Base-by-base conservation (phyloP, 108 stramenopile species). In the Fragilariopsis cylindrus region DNA sequence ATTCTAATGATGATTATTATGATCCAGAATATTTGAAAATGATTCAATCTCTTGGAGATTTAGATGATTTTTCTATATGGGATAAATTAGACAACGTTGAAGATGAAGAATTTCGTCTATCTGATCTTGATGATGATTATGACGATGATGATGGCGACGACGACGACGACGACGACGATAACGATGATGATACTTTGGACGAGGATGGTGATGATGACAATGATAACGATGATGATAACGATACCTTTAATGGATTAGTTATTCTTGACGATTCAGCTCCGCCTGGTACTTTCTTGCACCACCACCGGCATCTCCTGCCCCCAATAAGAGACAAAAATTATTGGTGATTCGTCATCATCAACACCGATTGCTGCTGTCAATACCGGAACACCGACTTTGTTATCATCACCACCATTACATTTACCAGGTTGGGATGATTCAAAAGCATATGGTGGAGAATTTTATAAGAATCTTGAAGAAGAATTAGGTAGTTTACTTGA, bases 401-500 rank as follows among this genome's bases (percentile, higher is more conserved):
- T 19, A 49, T 3, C 46, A 67, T 42, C 47, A 65, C 46, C 41
- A 70, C 18, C 53, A 57, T n/a, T 41, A 11, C n/a, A 19, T 45
- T 49, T 44, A 46, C 30, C 73, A 46, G 70, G 60, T 15, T 39
- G 19, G 30, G 60, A 39, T n/a, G 30, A 60, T n/a, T 7, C 5
- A 40, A 44, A 63, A 7, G 60, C 16, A 40, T 57, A 69, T n/a
- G 71, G 30, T 48, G 67, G 39, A 5, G 53, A 43, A 12, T 63
- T 87, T 57, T 79, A 84, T 41, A 71, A 73, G 53, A 85, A 89
- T 62, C 71, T 92, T 44, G 89, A 91, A 69, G 90, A 80, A 50
- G 89, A 87, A 73, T 73, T 87, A 30, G 83, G 84, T 1, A 57
- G 84, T 48, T 74, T 95, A 57, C 71, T 92, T 63, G 91, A 95